Percentiles rank a stretch among this genome's conserved stretches.
Evolutionary conservation across 805 yeast genomes (phyloP).

Genomic region (Suhomyces sp.): DNA sequence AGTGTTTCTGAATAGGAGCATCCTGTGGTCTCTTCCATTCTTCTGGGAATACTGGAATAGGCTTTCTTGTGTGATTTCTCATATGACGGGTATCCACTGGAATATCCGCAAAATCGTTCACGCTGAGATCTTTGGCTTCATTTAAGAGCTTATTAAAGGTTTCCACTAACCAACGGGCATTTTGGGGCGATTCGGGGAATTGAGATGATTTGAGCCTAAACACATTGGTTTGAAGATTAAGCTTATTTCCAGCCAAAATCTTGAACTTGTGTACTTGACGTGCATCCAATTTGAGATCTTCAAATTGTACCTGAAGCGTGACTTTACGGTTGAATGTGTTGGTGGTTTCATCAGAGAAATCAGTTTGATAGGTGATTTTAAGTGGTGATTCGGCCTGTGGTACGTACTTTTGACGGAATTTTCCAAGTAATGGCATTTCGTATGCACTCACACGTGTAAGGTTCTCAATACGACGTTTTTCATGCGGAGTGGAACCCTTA

Average conservation of each 20-base stretch:
- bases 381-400: slow-evolving; percentile 50
- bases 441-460: slow-evolving; percentile 84
- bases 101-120: slow-evolving; percentile 65
- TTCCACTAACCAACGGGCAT: slow-evolving; percentile 70
- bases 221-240: slow-evolving; percentile 56
- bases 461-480: slow-evolving; percentile 70
- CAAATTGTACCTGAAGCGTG: slow-evolving; percentile 51
- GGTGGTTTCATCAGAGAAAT: slow-evolving; percentile 69
- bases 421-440: slow-evolving; percentile 82
- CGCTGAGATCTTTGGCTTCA: slow-evolving; percentile 64
- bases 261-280: slow-evolving; percentile 70
- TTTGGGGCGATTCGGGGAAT: slow-evolving; percentile 80
- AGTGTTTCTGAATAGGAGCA: slow-evolving; percentile 52
- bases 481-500: slow-evolving; percentile 37
- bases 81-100: slow-evolving; percentile 81
- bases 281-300: slow-evolving; percentile 51
- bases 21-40: slow-evolving; percentile 71
- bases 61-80: slow-evolving; percentile 42
- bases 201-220: slow-evolving; percentile 65
- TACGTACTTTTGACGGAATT: slow-evolving; percentile 67
- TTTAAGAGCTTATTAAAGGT: slow-evolving; percentile 58
- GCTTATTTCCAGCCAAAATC: slow-evolving; percentile 76
- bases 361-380: slow-evolving; percentile 62
- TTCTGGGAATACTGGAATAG: slow-evolving; percentile 59
- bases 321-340: slow-evolving; percentile 69